phyloP scores from a whole-genome alignment of 2,329 filamentous ascomycete species.

The Apiospora saccharicola region DNA sequence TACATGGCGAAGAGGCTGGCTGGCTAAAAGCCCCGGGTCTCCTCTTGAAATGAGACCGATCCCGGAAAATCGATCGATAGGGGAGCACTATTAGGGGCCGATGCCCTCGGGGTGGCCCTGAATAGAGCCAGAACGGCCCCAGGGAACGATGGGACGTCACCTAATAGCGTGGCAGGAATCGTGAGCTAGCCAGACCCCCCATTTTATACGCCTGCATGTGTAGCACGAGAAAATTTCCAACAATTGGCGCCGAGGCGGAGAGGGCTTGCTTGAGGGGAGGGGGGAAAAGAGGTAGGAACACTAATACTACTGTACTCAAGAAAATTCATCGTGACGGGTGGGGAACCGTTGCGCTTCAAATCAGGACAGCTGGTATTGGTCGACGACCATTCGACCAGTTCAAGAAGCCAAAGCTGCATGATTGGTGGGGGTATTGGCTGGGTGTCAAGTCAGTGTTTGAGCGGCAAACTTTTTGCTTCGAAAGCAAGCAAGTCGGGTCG shows the following conservation, averaged over 20 bases:
- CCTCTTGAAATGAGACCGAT: conserved; percentile 1
- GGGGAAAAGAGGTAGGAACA: neutral
- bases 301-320: neutral
- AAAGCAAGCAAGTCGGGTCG: neutral
- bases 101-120: neutral
- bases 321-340: neutral
- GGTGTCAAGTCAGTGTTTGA: neutral
- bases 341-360: neutral
- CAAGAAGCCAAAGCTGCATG: conserved; percentile 14
- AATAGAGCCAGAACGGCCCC: neutral
- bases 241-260: conserved; percentile 3
- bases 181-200: neutral
- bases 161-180: conserved; percentile 4
- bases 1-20: conserved; percentile 10
- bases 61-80: conserved; percentile 14
- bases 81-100: neutral
- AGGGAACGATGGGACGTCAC: neutral
- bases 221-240: conserved; percentile 11
- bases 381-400: conserved; percentile 15
- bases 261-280: neutral
- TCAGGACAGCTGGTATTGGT: conserved; percentile 1
- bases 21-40: neutral
- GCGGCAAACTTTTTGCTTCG: neutral
- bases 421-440: neutral
- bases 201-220: conserved; percentile 15